Conservation (phyloP, 305 asterid genomes). For the Fraxinus latifolia region DNA sequence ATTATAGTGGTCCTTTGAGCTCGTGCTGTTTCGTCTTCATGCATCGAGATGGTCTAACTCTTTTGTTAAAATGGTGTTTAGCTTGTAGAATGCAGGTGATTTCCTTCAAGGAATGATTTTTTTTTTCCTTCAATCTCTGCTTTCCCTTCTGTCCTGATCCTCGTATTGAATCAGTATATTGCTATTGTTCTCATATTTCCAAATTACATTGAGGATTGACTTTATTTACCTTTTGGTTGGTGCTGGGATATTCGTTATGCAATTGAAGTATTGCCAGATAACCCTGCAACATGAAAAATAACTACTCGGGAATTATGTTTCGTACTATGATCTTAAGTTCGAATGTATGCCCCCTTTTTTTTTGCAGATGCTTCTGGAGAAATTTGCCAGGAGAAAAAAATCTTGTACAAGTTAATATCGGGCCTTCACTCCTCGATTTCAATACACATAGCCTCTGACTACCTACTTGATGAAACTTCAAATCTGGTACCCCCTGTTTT, state of each 20-base stretch:
- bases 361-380: constrained; percentile 75
- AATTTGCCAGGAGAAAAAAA: constrained; percentile 82
- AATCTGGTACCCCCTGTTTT: constrained; percentile 47
- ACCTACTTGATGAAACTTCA: constrained; percentile 78
- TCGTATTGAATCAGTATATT: background rate
- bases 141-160: background rate
- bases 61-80: background rate
- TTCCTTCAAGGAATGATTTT: background rate
- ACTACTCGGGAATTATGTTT: background rate
- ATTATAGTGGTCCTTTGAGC: background rate
- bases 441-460: constrained; percentile 79
- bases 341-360: background rate
- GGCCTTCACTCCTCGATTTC: constrained; percentile 97
- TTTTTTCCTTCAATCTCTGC: background rate
- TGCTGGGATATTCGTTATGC: background rate
- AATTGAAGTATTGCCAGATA: background rate
- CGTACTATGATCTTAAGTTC: background rate
- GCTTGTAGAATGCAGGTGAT: background rate
- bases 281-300: background rate
- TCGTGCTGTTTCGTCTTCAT: background rate
- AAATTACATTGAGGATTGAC: background rate
- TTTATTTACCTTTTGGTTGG: background rate
- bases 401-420: constrained; percentile 82
- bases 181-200: background rate
- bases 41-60: background rate